These are phyloP conservation scores for Gonium pectorale DNA, from an alignment of 139 green algal genomes.

Conservation along the genomic window DNA sequence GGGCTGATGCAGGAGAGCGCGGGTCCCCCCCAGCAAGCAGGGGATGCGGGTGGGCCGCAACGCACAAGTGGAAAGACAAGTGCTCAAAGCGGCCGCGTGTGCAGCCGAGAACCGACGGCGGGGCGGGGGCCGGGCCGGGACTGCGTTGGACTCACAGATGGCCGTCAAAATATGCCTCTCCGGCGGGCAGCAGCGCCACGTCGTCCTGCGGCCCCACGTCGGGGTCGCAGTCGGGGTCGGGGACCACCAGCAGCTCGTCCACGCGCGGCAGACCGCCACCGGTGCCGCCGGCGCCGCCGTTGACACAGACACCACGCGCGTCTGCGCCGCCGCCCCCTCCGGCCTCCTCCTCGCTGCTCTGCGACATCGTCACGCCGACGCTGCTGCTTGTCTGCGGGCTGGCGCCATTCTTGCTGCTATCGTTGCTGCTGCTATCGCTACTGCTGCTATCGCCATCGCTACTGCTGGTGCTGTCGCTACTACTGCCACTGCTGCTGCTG, in stretches of 20 bases:
- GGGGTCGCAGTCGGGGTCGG: background rate
- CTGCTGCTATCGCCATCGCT: background rate
- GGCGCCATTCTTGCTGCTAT: background rate
- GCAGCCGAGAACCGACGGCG: too few relatives aligned
- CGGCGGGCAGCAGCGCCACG: background rate
- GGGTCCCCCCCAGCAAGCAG: too few relatives aligned
- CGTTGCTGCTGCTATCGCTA: background rate
- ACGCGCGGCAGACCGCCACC: background rate
- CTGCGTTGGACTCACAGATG: conserved; percentile 17
- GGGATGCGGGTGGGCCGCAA: too few relatives aligned
- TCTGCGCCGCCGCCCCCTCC: background rate
- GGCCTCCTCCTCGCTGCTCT: background rate
- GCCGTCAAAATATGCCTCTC: background rate
- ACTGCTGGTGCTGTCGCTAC: too few relatives aligned
- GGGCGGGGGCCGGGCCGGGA: too few relatives aligned
- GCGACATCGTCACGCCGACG: background rate
- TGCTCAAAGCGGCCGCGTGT: too few relatives aligned
- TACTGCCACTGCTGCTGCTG: conserved; percentile 4
- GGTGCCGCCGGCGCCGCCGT: background rate
- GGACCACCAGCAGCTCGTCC: conserved; percentile 20
- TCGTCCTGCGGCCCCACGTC: background rate
- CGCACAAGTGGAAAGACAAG: too few relatives aligned
- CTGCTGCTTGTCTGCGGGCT: background rate
- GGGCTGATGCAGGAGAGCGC: too few relatives aligned
- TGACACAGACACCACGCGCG: background rate